phyloP scores from a whole-genome alignment of 164 flowering plant genomes.

The Aristolochia contorta region DNA sequence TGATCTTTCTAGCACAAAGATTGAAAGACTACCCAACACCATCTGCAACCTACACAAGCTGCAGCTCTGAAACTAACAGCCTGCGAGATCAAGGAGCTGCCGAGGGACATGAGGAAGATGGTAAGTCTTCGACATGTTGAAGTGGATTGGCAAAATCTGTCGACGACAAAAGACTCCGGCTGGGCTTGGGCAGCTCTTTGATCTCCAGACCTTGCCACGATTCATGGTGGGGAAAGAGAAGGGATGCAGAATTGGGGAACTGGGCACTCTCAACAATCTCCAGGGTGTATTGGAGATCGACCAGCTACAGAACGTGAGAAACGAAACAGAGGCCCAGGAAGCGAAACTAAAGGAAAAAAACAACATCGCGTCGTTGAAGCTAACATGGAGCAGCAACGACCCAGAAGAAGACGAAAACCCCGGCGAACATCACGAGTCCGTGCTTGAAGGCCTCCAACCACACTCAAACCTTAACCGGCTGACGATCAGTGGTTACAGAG shows the following conservation, averaged over 20 bases:
- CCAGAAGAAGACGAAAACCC: too few relatives aligned
- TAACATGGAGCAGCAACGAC: neutral
- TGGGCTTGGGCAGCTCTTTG: neutral
- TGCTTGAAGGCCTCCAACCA: too few relatives aligned
- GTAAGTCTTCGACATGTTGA: slow-evolving; percentile 4
- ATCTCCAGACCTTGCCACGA: neutral
- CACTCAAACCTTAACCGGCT: too few relatives aligned
- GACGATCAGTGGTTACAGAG: too few relatives aligned
- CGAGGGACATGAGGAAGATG: slow-evolving; percentile 4
- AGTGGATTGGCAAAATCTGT: neutral
- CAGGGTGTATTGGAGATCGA: neutral
- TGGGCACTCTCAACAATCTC: neutral
- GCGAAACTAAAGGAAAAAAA: neutral
- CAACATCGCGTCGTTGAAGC: neutral
- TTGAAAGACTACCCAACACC: slow-evolving; percentile 2
- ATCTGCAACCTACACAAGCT: neutral
- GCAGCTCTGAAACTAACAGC: slow-evolving; percentile 2
- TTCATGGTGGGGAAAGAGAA: neutral
- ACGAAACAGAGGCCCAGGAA: neutral
- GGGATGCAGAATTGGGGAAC: neutral
- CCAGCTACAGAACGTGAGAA: neutral
- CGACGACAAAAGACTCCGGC: neutral
- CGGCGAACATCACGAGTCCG: too few relatives aligned
- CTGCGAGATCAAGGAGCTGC: neutral
- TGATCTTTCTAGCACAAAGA: slow-evolving; percentile 3